phyloP scores from a whole-genome alignment of 2,329 filamentous ascomycete species.

The Fusarium armeniacum region DNA sequence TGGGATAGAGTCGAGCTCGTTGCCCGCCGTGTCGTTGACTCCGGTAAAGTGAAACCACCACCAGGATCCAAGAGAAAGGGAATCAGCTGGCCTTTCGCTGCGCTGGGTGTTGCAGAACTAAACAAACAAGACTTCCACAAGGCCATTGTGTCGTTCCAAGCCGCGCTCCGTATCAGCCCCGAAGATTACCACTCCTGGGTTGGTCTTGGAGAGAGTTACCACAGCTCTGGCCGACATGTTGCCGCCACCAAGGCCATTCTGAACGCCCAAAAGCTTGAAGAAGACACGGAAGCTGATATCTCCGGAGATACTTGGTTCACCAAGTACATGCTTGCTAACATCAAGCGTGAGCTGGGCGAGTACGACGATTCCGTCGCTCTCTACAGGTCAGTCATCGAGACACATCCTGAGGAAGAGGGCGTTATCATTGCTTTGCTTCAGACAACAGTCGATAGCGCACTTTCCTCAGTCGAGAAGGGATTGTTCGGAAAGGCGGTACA shows the following conservation, averaged over 20 bases:
- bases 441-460: constrained; percentile 85
- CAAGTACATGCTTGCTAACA: constrained; percentile 95
- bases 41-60: constrained; percentile 90
- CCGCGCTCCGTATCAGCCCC: constrained; percentile 85
- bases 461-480: constrained; percentile 82
- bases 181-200: constrained; percentile 96
- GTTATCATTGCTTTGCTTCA: constrained; percentile 90
- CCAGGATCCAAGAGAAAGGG: constrained; percentile 94
- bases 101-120: constrained; percentile 92
- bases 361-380: constrained; percentile 85
- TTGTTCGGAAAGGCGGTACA: constrained; percentile 86
- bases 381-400: constrained; percentile 79
- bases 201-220: constrained; percentile 96
- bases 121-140: constrained; percentile 93
- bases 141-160: constrained; percentile 92
- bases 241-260: constrained; percentile 93
- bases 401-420: constrained; percentile 82
- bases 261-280: constrained; percentile 83
- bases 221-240: constrained; percentile 92
- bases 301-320: constrained; percentile 89
- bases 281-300: constrained; percentile 64
- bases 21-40: constrained; percentile 90
- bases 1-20: constrained; percentile 98
- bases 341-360: constrained; percentile 91
- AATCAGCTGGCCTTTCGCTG: constrained; percentile 95